Evolutionary conservation across 140 eudicot species (phyloP), one percentile per base, ranked within the genome.

Genomic region (Erigeron philadelphicus): DNA sequence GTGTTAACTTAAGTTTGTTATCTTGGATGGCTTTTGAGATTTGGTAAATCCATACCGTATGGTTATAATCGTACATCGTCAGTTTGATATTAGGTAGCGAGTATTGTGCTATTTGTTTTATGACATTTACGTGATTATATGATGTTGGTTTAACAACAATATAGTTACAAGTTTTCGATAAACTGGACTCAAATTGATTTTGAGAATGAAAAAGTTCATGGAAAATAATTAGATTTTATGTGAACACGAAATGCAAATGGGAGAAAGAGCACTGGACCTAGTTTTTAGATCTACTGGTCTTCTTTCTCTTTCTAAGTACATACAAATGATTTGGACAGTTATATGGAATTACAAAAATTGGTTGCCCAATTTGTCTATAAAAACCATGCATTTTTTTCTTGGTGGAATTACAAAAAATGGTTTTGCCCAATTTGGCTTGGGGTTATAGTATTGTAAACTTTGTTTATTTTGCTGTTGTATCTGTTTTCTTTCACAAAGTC

Each of bases 181-280:
- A 50, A 67, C 42, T 25, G 61, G 17, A 16, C 35, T 67, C 31
- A 35, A 52, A 49, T 38, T 25, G 59, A 12, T 47, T 47, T 11
- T 21, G 71, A 48, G 72, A 49, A 13, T 8, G 48, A 67, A 61
- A 23, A 18, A 49, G 48, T 40, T 47, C 31, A 38, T 13, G 72
- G 45, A 57, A 56, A 70, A n/a, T n/a, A n/a, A 67, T 46, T 21
- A 67, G 9, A 13, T 67, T 67, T 50, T 35, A 31, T 31, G 71
- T 11, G 25, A 71, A 71, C 68, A 9, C 16, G 56, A 71, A 60
- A 19, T 43, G 11, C 54, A 21, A 71, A 49, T 60, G 49, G 60
- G 47, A 31, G 8, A 64, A 31, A 31, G 38, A 31, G 38, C 38
- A 31, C 38, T 31, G 1, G 16, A 53, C 59, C 8, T 53, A 15